Conservation (phyloP, 1,284 basidiomycete genomes). For the Cryptococcus sp. region DNA sequence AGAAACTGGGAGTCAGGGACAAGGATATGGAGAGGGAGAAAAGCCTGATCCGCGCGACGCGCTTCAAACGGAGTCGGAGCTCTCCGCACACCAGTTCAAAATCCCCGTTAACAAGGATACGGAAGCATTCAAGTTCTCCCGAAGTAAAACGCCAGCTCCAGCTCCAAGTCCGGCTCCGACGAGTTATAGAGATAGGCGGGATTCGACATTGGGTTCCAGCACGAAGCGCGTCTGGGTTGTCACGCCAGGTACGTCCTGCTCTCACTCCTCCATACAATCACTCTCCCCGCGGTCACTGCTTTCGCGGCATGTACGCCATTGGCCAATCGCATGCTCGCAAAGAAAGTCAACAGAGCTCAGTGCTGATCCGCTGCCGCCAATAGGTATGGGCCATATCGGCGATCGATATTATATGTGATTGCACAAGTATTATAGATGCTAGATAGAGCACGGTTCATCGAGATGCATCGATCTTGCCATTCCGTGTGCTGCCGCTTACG, state of each 20-base stretch:
- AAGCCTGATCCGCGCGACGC: constrained; percentile 28
- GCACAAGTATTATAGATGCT: no score
- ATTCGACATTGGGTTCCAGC: neutral
- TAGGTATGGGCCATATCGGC: constrained; percentile 51
- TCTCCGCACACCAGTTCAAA: constrained; percentile 20
- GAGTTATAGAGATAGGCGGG: neutral
- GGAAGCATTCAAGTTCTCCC: constrained; percentile 32
- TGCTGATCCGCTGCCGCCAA: neutral
- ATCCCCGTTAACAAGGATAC: constrained; percentile 19
- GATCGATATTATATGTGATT: constrained; percentile 39
- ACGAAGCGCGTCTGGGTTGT: constrained; percentile 52
- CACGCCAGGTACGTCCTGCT: constrained; percentile 34
- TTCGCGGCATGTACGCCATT: neutral
- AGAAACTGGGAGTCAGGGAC: constrained; percentile 42
- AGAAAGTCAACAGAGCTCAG: no score
- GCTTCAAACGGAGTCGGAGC: constrained; percentile 15
- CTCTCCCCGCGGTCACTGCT: no score
- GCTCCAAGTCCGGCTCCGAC: neutral
- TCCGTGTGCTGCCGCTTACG: no score
- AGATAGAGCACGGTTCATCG: neutral
- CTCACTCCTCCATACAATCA: neutral
- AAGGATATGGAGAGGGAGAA: constrained; percentile 42
- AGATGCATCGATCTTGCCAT: neutral
- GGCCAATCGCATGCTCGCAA: no score
- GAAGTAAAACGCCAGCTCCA: neutral